Percentiles rank a stretch among this genome's conserved stretches.
These are phyloP conservation scores for Nicotiana undulata DNA, from an alignment of 257 asterid species.

Conservation along the genomic window DNA sequence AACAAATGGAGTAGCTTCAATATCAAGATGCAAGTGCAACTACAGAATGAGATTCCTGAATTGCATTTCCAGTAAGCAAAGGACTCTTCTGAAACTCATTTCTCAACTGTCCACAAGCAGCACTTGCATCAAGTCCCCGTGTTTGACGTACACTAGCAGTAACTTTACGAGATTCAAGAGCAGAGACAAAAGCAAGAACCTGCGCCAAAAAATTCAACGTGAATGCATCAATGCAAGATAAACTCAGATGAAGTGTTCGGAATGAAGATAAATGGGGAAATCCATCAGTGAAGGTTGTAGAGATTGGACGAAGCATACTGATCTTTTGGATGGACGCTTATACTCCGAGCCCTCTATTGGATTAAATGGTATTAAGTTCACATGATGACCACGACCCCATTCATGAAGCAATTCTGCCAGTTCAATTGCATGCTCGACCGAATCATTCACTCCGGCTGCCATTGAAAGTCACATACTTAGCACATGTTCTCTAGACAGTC, in stretches of 20 bases:
- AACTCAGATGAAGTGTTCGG: not conserved
- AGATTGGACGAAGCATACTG: slow-evolving; percentile 33
- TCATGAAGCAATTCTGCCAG: slow-evolving; percentile 71
- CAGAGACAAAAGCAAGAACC: slow-evolving; percentile 70
- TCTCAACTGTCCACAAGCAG: slow-evolving; percentile 95
- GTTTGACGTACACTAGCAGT: slow-evolving; percentile 89
- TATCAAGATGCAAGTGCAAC: slow-evolving; percentile 46
- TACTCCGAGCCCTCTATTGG: slow-evolving; percentile 77
- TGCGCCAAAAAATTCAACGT: slow-evolving; percentile 9
- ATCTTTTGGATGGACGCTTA: slow-evolving; percentile 66
- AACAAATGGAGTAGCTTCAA: not conserved
- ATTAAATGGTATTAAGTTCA: slow-evolving; percentile 84
- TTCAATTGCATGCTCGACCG: slow-evolving; percentile 65
- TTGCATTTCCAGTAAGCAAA: slow-evolving; percentile 30
- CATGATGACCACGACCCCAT: slow-evolving; percentile 91
- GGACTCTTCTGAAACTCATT: slow-evolving; percentile 86
- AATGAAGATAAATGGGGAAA: not conserved
- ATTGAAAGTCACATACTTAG: not conserved
- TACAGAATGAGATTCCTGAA: slow-evolving; percentile 34
- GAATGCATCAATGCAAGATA: not conserved
- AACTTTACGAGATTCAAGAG: slow-evolving; percentile 73
- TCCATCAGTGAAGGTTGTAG: not conserved
- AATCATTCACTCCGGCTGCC: slow-evolving; percentile 84
- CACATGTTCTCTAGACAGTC: not conserved
- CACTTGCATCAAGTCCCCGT: slow-evolving; percentile 91